Conservation (phyloP, 768 basidiomycete species). For the Russula dissimulans region DNA sequence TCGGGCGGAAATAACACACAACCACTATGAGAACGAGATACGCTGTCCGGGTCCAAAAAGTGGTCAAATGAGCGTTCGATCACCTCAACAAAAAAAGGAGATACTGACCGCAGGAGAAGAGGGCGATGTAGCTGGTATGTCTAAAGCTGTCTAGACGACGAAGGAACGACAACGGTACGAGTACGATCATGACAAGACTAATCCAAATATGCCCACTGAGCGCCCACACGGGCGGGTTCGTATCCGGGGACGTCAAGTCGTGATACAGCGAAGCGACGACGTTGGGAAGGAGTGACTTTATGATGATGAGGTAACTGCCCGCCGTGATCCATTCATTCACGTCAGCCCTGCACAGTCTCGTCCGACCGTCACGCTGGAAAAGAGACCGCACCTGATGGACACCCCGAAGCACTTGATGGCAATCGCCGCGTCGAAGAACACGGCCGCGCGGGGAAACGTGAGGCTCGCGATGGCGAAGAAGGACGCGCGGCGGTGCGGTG, state of each 20-base stretch:
- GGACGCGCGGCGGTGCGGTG: constrained; percentile 66
- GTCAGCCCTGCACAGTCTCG: background rate
- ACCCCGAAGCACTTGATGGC: constrained; percentile 97
- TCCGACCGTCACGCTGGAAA: background rate
- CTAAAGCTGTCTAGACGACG: constrained; percentile 76
- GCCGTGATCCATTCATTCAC: no score
- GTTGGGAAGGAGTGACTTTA: constrained; percentile 88
- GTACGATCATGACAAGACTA: constrained; percentile 59
- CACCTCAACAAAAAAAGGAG: background rate
- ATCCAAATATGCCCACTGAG: constrained; percentile 80
- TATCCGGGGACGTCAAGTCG: constrained; percentile 54
- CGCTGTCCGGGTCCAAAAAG: constrained; percentile 30
- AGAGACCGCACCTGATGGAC: constrained; percentile 58
- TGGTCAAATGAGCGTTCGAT: constrained; percentile 1
- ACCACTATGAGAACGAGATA: constrained; percentile 77
- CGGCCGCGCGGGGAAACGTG: constrained; percentile 80
- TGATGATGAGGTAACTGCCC: constrained; percentile 76
- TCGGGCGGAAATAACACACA: constrained; percentile 66
- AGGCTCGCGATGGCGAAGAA: constrained; percentile 79
- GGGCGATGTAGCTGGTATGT: constrained; percentile 84
- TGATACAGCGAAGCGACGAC: constrained; percentile 80
- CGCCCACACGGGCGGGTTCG: constrained; percentile 66
- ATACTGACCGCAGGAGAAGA: constrained; percentile 78
- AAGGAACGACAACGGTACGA: constrained; percentile 77
- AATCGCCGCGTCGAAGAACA: constrained; percentile 91